Evolutionary conservation across 345 rosid genomes (phyloP), one percentile per base, ranked within the genome.

Genomic region (Euclidium syriacum): DNA sequence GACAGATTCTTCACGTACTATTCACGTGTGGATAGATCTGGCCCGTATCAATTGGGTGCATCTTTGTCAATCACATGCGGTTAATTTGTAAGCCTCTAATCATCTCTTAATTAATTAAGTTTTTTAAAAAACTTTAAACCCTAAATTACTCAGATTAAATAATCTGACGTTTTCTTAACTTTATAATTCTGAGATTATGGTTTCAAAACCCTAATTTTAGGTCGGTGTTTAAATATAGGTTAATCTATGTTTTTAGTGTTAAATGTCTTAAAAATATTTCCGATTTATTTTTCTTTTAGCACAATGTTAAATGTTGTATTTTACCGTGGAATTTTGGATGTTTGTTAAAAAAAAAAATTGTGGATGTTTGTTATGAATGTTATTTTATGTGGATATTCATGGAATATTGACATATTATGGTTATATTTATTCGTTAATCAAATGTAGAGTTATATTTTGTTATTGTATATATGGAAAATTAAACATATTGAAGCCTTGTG

Each of bases 361-460:
- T n/a, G n/a, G n/a, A 23, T 59, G 62, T 42, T 57, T 36, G 19
- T 23, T 52, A 35, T 36, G 20, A 49, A 22, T 71, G 77, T 82
- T 68, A 86, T 84, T 80, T 82, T 74, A 84, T 84, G 95, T 74
- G 62, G 18, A 18, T 49, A 70, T 66, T 77, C 63, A 46, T 53
- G 32, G 3, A 34, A 57, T 34, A 16, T 61, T 34, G 10, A 50
- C n/a, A 51, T 19, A n/a, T n/a, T n/a, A n/a, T n/a, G n/a, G n/a
- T n/a, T 43, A 7, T 17, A 16, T 29, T n/a, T 27, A 9, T 36
- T 34, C 47, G 18, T 35, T 46, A 17, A 23, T 16, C 43, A 22
- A 12, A 25, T 44, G n/a, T 58, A 40, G 36, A 33, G 60, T 57
- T 57, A 30, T 19, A 26, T 63, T 22, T 39, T n/a, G n/a, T n/a